These are phyloP conservation scores for Chlorella sorokiniana DNA, from an alignment of 139 green algal species.

Conservation along the genomic window DNA sequence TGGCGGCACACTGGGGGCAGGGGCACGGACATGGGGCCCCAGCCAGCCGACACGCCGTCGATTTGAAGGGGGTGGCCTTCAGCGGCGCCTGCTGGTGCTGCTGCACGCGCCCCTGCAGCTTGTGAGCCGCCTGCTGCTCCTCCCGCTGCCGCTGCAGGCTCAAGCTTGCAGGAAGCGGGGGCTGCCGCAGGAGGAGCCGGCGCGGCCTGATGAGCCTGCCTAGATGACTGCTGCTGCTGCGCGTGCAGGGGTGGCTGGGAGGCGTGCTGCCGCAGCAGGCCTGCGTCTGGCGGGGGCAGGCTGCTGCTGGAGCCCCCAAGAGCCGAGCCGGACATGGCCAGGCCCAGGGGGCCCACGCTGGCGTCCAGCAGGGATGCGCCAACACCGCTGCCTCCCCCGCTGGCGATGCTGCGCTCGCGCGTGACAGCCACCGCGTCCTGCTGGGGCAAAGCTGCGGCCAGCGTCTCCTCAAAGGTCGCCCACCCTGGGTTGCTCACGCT, in stretches of 20 bases:
- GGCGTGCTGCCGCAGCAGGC: not conserved
- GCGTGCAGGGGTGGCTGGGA: not conserved
- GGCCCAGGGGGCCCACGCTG: not conserved
- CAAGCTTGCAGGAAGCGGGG: too few species aligned
- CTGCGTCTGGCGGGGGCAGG: not conserved
- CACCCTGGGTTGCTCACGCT: not conserved
- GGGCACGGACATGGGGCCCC: not conserved
- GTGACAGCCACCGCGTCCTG: too few species aligned
- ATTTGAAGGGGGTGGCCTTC: not conserved
- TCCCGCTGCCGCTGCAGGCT: not conserved
- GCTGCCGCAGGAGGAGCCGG: not conserved
- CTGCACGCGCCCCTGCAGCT: not conserved
- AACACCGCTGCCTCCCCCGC: not conserved
- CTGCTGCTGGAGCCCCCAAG: not conserved
- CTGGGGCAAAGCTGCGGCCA: not conserved
- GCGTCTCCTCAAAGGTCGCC: not conserved
- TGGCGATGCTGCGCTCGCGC: not conserved
- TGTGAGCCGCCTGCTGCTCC: not conserved
- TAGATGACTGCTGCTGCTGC: not conserved
- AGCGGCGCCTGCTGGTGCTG: not conserved
- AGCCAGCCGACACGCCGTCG: not conserved
- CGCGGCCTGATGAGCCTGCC: not conserved
- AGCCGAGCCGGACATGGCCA: not conserved
- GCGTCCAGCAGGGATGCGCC: not conserved
- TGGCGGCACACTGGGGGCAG: not conserved